Conservation (phyloP, 2,329 filamentous ascomycete species). For the Periconia sp. region DNA sequence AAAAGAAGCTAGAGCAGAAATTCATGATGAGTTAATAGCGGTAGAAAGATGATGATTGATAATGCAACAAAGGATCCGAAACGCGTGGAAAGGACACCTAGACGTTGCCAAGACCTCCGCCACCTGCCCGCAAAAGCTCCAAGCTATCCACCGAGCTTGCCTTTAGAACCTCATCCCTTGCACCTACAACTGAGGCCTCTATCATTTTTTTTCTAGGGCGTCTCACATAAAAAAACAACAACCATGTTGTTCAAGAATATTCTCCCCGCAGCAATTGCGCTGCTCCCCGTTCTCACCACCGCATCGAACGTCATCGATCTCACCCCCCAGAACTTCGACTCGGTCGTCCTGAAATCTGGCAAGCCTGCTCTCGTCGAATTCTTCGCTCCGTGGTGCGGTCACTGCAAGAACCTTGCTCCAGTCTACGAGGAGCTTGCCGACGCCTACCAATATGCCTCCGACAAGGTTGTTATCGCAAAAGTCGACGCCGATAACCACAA, state of each 20-base stretch:
- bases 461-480: conserved; percentile 86
- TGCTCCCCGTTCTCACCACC: conserved; percentile 48
- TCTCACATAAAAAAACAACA: conserved; percentile 8
- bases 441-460: conserved; percentile 71
- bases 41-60: neutral
- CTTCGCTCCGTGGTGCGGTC: conserved; percentile 97
- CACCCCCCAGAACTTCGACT: conserved; percentile 87
- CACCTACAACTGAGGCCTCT: conserved; percentile 16
- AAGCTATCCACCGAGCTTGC: conserved; percentile 9
- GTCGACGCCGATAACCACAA: conserved; percentile 93
- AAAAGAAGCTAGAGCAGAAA: neutral
- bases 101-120: conserved; percentile 27
- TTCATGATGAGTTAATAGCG: neutral
- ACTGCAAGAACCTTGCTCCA: conserved; percentile 97
- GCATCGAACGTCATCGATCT: conserved; percentile 88
- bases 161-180: conserved; percentile 5
- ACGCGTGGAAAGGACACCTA: conserved; percentile 32
- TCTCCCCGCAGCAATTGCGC: conserved; percentile 34
- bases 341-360: conserved; percentile 82
- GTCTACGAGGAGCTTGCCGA: conserved; percentile 88
- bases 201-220: conserved; percentile 18
- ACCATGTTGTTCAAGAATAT: conserved; percentile 37
- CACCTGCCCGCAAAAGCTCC: conserved; percentile 16
- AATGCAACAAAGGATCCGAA: conserved; percentile 12
- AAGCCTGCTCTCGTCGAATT: conserved; percentile 97